Evolutionary conservation across 495 filamentous ascomycete genomes (phyloP), one percentile per base, ranked within the genome.

Genomic region (Chaetomium tenue): DNA sequence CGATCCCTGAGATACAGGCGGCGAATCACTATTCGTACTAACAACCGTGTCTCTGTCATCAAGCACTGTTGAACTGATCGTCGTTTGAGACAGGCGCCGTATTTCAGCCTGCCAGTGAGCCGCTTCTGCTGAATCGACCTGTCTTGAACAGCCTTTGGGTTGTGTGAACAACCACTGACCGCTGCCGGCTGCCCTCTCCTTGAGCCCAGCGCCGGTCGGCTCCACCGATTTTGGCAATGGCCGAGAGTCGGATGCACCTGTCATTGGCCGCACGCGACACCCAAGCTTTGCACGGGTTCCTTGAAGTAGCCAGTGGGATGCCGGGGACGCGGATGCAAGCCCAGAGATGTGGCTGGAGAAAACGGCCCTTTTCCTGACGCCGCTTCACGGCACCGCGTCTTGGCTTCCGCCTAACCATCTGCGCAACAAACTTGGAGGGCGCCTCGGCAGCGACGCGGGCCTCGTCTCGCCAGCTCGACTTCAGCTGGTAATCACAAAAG

Each of bases 341-440:
- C 55, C 58, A 63, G 65, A 60, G 50, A 60, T 67, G 65, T 67
- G 65, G 65, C 65, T 67, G 55, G 56, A 48, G 61, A 23, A 66
- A 67, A 67, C 65, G 65, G 65, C 65, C 65, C 65, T 67, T 67
- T 67, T 67, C 39, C 58, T 25, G 39, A 40, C 47, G 64, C 61
- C 56, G 39, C 52, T 46, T 58, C 50, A 33, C 64, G 64, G 64
- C 64, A 57, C 50, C 47, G 30, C 52, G 25, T 47, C 58, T 66
- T 61, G 51, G 58, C 64, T 56, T 46, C 58, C 30, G 51, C 54
- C 11, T 5, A 42, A 52, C 22, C 48, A 52, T 16, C 40, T 18
- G 2, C 40, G 40, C 40, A 44, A 44, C 40, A 44, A 44, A 16
- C 13, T 23, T 25, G 18, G 30, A 18, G 63, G 54, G 57, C 46